Conservation (phyloP, 202 grass and related monocot species). For the Musa balbisiana region DNA sequence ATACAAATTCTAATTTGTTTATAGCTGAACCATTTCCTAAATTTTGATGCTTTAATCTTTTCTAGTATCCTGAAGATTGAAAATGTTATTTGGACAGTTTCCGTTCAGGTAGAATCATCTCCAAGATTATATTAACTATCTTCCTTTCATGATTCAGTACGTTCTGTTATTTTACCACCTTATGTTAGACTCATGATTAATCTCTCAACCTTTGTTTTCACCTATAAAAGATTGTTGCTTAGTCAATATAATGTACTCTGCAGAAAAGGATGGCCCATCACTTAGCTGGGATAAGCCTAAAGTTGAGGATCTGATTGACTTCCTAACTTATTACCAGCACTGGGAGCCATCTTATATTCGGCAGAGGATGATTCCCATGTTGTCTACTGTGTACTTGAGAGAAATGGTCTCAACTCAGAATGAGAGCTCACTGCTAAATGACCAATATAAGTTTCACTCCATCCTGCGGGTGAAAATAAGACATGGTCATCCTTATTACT, state of each 20-base stretch:
- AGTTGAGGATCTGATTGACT: slow-evolving; percentile 72
- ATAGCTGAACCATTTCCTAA: no score
- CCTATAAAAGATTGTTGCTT: background rate
- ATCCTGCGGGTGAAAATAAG: slow-evolving; percentile 70
- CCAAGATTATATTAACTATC: background rate
- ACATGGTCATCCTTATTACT: slow-evolving; percentile 59
- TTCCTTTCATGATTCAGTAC: background rate
- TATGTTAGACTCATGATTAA: background rate
- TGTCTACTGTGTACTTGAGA: slow-evolving; percentile 74
- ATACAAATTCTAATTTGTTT: no score
- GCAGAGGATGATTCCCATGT: slow-evolving; percentile 70
- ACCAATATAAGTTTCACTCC: slow-evolving; percentile 80
- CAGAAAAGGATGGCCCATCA: slow-evolving; percentile 43
- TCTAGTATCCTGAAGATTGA: background rate
- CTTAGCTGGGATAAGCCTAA: slow-evolving; percentile 69
- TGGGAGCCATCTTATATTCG: slow-evolving; percentile 90
- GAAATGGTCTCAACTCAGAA: slow-evolving; percentile 39
- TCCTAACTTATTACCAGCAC: slow-evolving; percentile 56
- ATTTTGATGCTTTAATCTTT: background rate
- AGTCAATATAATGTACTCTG: slow-evolving; percentile 17
- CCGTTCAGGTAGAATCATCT: background rate
- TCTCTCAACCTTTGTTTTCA: background rate
- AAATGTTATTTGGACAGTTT: background rate
- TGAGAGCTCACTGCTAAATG: slow-evolving; percentile 42
- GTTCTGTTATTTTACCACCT: background rate